These are phyloP conservation scores for Neofusicoccum umdonicola DNA, from an alignment of 2,329 filamentous ascomycete species.

Conservation along the genomic window DNA sequence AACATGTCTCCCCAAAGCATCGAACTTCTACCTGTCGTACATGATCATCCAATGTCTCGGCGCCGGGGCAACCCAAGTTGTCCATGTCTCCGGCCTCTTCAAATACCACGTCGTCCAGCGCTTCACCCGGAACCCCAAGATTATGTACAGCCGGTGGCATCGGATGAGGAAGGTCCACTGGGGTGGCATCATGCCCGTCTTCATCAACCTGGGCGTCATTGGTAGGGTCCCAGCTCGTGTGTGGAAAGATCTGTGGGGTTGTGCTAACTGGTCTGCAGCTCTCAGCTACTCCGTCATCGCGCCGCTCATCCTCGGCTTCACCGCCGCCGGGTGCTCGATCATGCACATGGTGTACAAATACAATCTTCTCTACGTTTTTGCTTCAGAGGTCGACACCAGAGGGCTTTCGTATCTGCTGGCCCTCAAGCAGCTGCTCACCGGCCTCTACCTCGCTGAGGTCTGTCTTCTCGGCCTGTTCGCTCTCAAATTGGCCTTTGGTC, in stretches of 20 bases:
- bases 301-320: slow-evolving; percentile 88
- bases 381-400: slow-evolving; percentile 86
- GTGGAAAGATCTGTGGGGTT: slow-evolving; percentile 22
- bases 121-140: slow-evolving; percentile 71
- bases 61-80: slow-evolving; percentile 76
- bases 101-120: slow-evolving; percentile 79
- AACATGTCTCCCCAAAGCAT: slow-evolving; percentile 74
- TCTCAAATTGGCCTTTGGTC: slow-evolving; percentile 62
- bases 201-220: slow-evolving; percentile 94
- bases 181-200: slow-evolving; percentile 93
- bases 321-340: slow-evolving; percentile 84
- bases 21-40: slow-evolving; percentile 98
- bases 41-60: slow-evolving; percentile 79
- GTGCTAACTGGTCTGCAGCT: slow-evolving; percentile 34
- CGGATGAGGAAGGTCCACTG: slow-evolving; percentile 74
- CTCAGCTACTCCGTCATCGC: slow-evolving; percentile 86
- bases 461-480: slow-evolving; percentile 89
- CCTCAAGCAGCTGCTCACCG: slow-evolving; percentile 93
- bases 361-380: slow-evolving; percentile 90
- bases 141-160: slow-evolving; percentile 85
- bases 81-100: slow-evolving; percentile 75
- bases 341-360: slow-evolving; percentile 95
- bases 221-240: slow-evolving; percentile 43
- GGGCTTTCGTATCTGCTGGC: slow-evolving; percentile 88
- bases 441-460: slow-evolving; percentile 91